Evolutionary conservation across 768 basidiomycete genomes (phyloP), one percentile per base, ranked within the genome.

Genomic region (Pisolithus sp.): DNA sequence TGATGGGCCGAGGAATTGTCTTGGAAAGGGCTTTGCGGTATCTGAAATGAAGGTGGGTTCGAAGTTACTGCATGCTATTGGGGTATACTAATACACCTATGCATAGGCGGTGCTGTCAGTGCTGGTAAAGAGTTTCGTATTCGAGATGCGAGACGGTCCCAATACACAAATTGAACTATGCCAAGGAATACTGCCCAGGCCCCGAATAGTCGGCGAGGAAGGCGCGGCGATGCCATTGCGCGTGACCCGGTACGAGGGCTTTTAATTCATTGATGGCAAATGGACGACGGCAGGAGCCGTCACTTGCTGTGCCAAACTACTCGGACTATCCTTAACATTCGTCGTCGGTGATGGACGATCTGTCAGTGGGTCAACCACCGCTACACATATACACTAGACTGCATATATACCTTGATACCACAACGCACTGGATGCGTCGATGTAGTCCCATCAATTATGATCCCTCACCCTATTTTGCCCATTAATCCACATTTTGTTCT

Each of bases 81-180:
- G 28, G 28, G 24, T 12, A 36, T n/a, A 40, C 36, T 40, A 45
- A 26, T 23, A 42, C 20, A 34, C 28, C 13, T 26, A 17, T n/a
- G 28, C 12, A 24, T 21, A 58, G 58, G 46, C 30, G 2, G 55
- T 59, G 4, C 47, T 62, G 13, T 53, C 45, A 2, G 53, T 59
- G n/a, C 61, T 79, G 39, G 59, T 76, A 26, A 43, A 69, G 46
- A 68, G 71, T 57, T 79, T 62, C 73, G 20, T 7, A 36, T 60
- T 66, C 23, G 34, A 34, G 34, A 34, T 34, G 34, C 13, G 34
- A 15, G 34, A 34, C 5, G 34, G 34, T 4, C 34, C 53, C 2
- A 56, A 58, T 1, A 75, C 76, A 0, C 45, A 61, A 51, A 48
- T 69, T 24, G 62, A 53, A 6, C 10, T 21, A 60, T 64, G 62